Percentiles rank a stretch among this genome's conserved stretches.
Conservation (phyloP, 2,329 filamentous ascomycete species). For the Colletotrichum sp. region DNA sequence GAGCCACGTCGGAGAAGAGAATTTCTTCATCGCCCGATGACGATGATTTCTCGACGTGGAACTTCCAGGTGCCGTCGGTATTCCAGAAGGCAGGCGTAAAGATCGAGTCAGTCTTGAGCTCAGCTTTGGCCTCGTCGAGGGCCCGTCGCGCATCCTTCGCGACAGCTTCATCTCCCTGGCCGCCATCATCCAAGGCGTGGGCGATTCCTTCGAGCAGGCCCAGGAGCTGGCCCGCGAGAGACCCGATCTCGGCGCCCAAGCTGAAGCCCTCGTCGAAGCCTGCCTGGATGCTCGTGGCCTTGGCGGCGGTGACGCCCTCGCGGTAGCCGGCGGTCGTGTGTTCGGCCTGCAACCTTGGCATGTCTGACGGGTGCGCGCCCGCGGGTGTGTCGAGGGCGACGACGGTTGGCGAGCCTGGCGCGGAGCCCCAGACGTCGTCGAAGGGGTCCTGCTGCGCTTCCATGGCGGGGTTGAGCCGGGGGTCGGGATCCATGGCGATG, state of each 20-base stretch:
- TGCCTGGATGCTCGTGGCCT: slow-evolving; percentile 76
- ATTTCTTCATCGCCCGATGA: slow-evolving; percentile 41
- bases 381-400: neutral
- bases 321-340: slow-evolving; percentile 90
- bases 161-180: slow-evolving; percentile 23
- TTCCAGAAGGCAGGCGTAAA: slow-evolving; percentile 73
- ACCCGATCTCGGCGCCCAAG: slow-evolving; percentile 81
- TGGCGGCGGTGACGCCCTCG: slow-evolving; percentile 81
- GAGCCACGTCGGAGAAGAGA: slow-evolving; percentile 67
- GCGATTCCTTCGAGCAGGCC: slow-evolving; percentile 79
- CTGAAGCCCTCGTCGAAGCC: slow-evolving; percentile 93
- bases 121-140: slow-evolving; percentile 56
- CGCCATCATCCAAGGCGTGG: slow-evolving; percentile 43
- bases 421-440: slow-evolving; percentile 27
- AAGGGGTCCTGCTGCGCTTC: slow-evolving; percentile 13
- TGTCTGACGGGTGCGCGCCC: slow-evolving; percentile 60
- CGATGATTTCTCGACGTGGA: slow-evolving; percentile 48
- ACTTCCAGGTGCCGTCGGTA: slow-evolving; percentile 75
- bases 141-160: slow-evolving; percentile 28
- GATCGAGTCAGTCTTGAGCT: slow-evolving; percentile 66
- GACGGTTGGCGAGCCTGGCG: slow-evolving; percentile 9
- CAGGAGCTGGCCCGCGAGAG: slow-evolving; percentile 74
- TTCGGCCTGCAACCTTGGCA: slow-evolving; percentile 74
- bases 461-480: neutral
- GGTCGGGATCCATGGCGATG: slow-evolving; percentile 14